Conservation (phyloP, 2,329 filamentous ascomycete species). For the Phialophora tarda region DNA sequence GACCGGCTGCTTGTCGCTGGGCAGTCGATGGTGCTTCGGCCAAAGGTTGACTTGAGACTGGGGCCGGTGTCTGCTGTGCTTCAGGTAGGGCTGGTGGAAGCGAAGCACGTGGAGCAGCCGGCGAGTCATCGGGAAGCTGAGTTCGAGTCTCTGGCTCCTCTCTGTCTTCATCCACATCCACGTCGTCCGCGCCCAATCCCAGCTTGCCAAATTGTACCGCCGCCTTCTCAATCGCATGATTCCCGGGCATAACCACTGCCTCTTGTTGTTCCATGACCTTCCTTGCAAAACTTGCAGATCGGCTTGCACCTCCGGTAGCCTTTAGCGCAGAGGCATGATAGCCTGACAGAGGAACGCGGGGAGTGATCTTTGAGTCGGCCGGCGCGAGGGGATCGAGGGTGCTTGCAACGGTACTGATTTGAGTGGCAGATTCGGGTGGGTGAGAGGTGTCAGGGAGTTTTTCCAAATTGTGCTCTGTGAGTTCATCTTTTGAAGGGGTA, state of each 20-base stretch:
- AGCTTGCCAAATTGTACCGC: constrained; percentile 97
- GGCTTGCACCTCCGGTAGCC: constrained; percentile 67
- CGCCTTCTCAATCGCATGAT: constrained; percentile 89
- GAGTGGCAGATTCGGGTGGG: constrained; percentile 78
- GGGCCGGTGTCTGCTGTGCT: constrained; percentile 48
- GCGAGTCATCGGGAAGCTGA: constrained; percentile 91
- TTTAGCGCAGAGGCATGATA: constrained; percentile 83
- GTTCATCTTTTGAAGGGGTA: constrained; percentile 75
- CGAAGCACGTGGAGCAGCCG: constrained; percentile 82
- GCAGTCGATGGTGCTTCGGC: constrained; percentile 53
- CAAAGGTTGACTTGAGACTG: constrained; percentile 43
- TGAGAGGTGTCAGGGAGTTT: constrained; percentile 82
- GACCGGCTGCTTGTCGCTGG: constrained; percentile 65
- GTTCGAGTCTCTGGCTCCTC: constrained; percentile 94
- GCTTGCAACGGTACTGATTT: constrained; percentile 85
- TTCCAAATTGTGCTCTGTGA: constrained; percentile 91
- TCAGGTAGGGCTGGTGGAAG: constrained; percentile 72
- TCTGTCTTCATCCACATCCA: constrained; percentile 88
- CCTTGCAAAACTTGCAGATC: constrained; percentile 80
- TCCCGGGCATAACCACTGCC: constrained; percentile 96
- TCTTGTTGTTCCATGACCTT: constrained; percentile 94
- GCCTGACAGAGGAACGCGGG: constrained; percentile 69
- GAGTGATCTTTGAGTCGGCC: constrained; percentile 54
- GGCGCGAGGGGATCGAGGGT: constrained; percentile 74
- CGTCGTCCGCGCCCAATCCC: constrained; percentile 78